A percentile compares a stretch with the other conserved stretches of the same genome.
Conservation (phyloP, 352 stramenopile genomes). For the Halophytophthora polymorphica region DNA sequence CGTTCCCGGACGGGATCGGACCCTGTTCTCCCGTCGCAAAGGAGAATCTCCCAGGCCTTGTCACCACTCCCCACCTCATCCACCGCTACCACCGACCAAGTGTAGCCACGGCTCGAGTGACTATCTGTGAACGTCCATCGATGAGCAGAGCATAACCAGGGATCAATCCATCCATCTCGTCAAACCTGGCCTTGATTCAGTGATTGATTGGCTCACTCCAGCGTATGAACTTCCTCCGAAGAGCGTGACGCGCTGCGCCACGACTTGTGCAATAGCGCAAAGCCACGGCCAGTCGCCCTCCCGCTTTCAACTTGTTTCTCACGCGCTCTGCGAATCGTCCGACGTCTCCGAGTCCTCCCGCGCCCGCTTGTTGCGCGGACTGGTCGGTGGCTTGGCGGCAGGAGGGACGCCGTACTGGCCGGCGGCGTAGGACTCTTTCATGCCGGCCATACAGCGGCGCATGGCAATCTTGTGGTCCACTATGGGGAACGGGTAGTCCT, state of each 20-base stretch:
- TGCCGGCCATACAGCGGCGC: conserved; percentile 89
- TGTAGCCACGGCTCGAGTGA: too few relatives aligned
- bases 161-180: too few relatives aligned
- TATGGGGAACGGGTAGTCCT: conserved; percentile 94
- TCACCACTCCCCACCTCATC: too few relatives aligned
- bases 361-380: conserved; percentile 25
- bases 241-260: neutral
- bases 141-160: too few relatives aligned
- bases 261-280: neutral
- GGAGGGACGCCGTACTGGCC: conserved; percentile 27
- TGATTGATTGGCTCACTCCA: too few relatives aligned
- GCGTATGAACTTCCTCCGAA: too few relatives aligned
- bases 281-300: neutral
- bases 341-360: conserved; percentile 36
- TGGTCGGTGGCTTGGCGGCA: conserved; percentile 10
- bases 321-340: conserved; percentile 17
- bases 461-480: conserved; percentile 91
- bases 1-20: too few relatives aligned
- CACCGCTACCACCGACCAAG: too few relatives aligned
- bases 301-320: conserved; percentile 5
- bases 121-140: too few relatives aligned
- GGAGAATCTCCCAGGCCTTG: too few relatives aligned
- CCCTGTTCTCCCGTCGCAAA: too few relatives aligned
- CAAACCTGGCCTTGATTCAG: too few relatives aligned
- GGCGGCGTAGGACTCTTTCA: conserved; percentile 88